These are phyloP conservation scores for Neurospora sp. DNA, from an alignment of 495 filamentous ascomycete genomes.

Conservation along the genomic window DNA sequence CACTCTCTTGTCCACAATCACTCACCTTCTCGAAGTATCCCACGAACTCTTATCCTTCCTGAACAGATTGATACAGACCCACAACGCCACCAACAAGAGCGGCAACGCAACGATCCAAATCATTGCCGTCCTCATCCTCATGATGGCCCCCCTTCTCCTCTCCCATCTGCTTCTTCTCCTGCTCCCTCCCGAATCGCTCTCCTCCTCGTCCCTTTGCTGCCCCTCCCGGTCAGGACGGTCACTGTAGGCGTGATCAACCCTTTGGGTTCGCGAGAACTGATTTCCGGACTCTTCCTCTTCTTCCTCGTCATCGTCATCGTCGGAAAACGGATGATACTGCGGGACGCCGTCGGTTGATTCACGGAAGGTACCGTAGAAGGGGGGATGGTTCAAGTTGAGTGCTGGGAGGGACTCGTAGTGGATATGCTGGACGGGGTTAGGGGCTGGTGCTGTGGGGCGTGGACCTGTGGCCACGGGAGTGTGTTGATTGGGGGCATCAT, in stretches of 20 bases:
- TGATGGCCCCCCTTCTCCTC: not conserved
- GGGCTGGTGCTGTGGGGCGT: not conserved
- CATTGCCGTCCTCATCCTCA: not conserved
- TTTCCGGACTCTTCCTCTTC: not conserved
- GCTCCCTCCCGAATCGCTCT: not conserved
- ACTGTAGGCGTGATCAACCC: not conserved
- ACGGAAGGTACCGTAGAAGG: not conserved
- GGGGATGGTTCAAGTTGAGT: not conserved
- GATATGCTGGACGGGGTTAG: not conserved
- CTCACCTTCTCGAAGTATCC: not conserved
- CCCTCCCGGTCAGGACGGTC: not conserved
- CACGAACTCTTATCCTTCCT: not conserved
- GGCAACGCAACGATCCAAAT: not conserved
- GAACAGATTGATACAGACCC: not conserved
- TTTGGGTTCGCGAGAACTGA: not conserved
- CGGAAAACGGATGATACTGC: not conserved
- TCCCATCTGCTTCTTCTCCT: not conserved
- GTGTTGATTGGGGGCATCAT: not conserved
- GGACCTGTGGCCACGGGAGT: not conserved
- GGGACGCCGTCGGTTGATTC: not conserved
- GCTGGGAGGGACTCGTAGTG: not conserved
- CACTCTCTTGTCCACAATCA: not conserved
- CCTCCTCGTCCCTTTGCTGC: not conserved
- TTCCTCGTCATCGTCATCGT: not conserved
- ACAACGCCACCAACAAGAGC: not conserved